phyloP scores from a whole-genome alignment of 2,329 filamentous ascomycete species.

The Botrytis sinoallii region DNA sequence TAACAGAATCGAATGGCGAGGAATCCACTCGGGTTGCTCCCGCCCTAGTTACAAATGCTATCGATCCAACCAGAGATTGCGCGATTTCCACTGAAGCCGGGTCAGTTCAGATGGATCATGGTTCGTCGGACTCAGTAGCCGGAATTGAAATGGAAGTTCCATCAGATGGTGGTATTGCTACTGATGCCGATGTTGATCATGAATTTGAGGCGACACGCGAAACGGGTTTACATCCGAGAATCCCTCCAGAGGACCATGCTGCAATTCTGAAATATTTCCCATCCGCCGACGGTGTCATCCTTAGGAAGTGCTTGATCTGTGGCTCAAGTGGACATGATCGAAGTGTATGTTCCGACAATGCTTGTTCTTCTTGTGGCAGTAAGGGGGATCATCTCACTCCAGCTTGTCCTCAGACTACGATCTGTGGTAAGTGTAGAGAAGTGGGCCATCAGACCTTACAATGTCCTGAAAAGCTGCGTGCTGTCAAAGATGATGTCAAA shows the following conservation, averaged over 20 bases:
- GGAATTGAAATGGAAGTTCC: background rate
- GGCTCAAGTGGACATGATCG: conserved; percentile 48
- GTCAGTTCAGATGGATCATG: background rate
- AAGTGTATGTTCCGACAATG: conserved; percentile 44
- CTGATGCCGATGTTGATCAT: background rate
- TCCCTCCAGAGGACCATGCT: conserved; percentile 6
- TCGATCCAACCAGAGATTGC: background rate
- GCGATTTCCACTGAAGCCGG: background rate
- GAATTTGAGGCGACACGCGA: background rate
- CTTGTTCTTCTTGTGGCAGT: conserved; percentile 49
- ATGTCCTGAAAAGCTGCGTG: conserved; percentile 56
- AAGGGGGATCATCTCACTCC: conserved; percentile 46
- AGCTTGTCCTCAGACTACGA: conserved; percentile 49
- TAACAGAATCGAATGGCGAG: background rate
- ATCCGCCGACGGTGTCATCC: conserved; percentile 34
- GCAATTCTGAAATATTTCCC: conserved; percentile 45
- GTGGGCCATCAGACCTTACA: conserved; percentile 52
- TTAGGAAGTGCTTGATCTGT: conserved; percentile 49
- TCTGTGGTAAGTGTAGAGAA: conserved; percentile 60
- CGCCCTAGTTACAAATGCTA: background rate
- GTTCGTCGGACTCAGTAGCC: background rate
- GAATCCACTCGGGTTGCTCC: background rate
- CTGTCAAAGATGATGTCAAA: conserved; percentile 51
- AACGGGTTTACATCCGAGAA: background rate
- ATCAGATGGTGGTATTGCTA: background rate